A percentile compares a stretch with the other conserved stretches of the same genome.
phyloP scores from a whole-genome alignment of 192 early-diverging fungal species.

The Dissophora ornata region DNA sequence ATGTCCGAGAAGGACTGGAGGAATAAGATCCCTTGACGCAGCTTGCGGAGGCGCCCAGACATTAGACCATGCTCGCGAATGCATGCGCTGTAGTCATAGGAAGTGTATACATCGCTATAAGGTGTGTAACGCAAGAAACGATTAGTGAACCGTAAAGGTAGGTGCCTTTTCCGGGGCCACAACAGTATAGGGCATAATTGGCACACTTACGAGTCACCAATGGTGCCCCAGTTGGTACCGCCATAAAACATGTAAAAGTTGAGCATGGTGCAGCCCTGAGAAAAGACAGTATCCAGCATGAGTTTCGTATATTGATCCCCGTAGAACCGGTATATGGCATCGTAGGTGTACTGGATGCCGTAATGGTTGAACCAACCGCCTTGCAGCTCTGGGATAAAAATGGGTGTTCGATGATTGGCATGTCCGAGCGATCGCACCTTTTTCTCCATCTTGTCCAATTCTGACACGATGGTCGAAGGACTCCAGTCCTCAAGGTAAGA shows the following conservation, averaged over 20 bases:
- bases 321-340: constrained; percentile 76
- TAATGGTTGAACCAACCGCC: constrained; percentile 87
- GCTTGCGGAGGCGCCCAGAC: constrained; percentile 69
- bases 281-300: constrained; percentile 68
- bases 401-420: constrained; percentile 71
- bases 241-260: constrained; percentile 82
- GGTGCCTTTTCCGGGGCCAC: no score
- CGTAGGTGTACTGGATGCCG: constrained; percentile 68
- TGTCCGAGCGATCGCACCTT: constrained; percentile 75
- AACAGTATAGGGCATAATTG: background rate
- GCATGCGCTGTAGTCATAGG: constrained; percentile 81
- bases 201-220: constrained; percentile 70
- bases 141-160: no score
- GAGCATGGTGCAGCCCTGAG: constrained; percentile 73
- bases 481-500: constrained; percentile 69
- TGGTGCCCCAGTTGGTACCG: constrained; percentile 83
- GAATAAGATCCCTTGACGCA: constrained; percentile 70
- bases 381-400: constrained; percentile 82
- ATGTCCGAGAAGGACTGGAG: constrained; percentile 67
- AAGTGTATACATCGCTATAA: constrained; percentile 79
- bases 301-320: constrained; percentile 75
- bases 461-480: constrained; percentile 55
- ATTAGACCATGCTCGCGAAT: constrained; percentile 77
- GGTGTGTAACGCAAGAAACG: no score
- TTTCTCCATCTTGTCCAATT: constrained; percentile 72